Evolutionary conservation across 1,139 yeast genomes (phyloP).

Genomic region (Candida tropicalis): DNA sequence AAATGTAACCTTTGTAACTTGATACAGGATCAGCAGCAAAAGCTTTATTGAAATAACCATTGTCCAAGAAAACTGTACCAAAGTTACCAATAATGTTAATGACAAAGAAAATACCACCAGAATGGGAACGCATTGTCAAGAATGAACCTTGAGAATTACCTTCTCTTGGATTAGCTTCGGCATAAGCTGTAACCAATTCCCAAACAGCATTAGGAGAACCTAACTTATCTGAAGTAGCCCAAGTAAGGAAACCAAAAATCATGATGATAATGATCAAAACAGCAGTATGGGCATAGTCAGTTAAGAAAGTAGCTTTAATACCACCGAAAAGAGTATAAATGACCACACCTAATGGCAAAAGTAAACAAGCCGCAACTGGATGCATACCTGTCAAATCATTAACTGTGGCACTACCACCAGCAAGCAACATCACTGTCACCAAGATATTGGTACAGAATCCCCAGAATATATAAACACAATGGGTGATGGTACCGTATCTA

Average conservation of each 20-base stretch:
- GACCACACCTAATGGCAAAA: conserved; percentile 82
- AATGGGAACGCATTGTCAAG: conserved; percentile 74
- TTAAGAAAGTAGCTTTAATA: conserved; percentile 83
- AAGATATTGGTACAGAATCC: conserved; percentile 85
- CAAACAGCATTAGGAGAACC: conserved; percentile 85
- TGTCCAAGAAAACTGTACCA: conserved; percentile 86
- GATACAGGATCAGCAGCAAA: conserved; percentile 85
- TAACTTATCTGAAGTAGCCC: conserved; percentile 59
- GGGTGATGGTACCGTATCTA: conserved; percentile 61
- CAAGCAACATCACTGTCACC: conserved; percentile 84
- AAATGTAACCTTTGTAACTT: conserved; percentile 84
- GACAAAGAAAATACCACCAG: conserved; percentile 82
- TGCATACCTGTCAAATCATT: conserved; percentile 80
- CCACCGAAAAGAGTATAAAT: conserved; percentile 87
- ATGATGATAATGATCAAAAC: conserved; percentile 63
- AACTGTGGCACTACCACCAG: conserved; percentile 85
- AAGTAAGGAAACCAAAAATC: conserved; percentile 64
- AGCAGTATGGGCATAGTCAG: conserved; percentile 79
- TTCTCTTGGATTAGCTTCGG: conserved; percentile 57
- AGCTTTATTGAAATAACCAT: conserved; percentile 90
- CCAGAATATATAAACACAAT: conserved; percentile 69
- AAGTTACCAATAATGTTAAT: conserved; percentile 85
- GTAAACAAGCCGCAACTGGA: conserved; percentile 76
- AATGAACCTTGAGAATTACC: conserved; percentile 81
- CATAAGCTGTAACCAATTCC: conserved; percentile 65